Base-by-base conservation (phyloP, 2,329 filamentous ascomycete genomes). In the Fusarium dimerum region DNA sequence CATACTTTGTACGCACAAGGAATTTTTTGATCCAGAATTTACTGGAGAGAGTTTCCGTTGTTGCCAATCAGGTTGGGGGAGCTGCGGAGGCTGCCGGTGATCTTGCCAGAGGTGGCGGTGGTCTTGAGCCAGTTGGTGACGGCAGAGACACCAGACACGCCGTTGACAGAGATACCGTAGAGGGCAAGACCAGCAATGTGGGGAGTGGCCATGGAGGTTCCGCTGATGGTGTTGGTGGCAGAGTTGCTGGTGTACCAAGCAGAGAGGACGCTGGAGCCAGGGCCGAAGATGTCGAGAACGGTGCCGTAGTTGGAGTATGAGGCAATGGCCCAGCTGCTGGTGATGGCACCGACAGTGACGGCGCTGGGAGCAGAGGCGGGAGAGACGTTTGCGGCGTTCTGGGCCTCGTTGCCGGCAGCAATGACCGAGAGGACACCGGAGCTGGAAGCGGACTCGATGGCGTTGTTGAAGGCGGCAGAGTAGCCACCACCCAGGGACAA, bases 121-220 rank as follows among this genome's bases (percentile, higher is more conserved):
- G 71, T 63, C 56, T 68, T 69, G 54, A 83, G 71, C 57, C 74
- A 70, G 54, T 66, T 55, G 49, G 71, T 73, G 42, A 83, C 72
- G 38, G 66, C 75, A 40, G 54, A 44, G 38, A 66, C 59, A 20
- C 66, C 67, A 44, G 61, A 64, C 34, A 66, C 38, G 38, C 72
- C 71, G 51, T 79, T 68, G 13, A 82, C 69, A 10, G 73, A 73
- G 50, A 85, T 71, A 43, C 73, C 67, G 64, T 77, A 77, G 13
- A 75, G 67, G 18, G 59, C 81, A 20, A 88, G 72, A 26, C 85
- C 85, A 32, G 79, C 75, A 53, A 87, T 73, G 64, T 87, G 84
- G 1, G 85, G 85, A 4, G 76, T 71, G 5, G 84, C 82, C 84
- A 87, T 87, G n/a, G 78, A 83, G 11, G 85, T 88, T 36, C 85